Evolutionary conservation across 768 basidiomycete genomes (phyloP).

Genomic region (Tricholoma matsutake): DNA sequence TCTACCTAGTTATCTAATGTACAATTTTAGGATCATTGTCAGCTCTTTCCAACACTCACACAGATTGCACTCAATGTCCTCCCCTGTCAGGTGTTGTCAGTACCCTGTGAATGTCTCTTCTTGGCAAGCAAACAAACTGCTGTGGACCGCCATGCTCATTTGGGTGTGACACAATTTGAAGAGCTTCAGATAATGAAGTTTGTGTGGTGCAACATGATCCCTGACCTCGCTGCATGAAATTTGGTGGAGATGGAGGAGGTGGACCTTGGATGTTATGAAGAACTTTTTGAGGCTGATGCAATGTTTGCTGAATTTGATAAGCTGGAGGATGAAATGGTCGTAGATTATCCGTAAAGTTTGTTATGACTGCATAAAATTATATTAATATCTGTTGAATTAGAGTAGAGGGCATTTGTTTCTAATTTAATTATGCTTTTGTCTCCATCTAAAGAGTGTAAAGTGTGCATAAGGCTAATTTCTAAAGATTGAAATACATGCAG

Average conservation of each 20-base stretch:
- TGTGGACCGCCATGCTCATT: not conserved
- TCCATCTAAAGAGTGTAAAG: not conserved
- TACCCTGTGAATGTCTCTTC: too few relatives aligned
- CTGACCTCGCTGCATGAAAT: conserved; percentile 47
- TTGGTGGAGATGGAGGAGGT: conserved; percentile 3
- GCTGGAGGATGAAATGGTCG: not conserved
- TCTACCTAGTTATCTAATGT: not conserved
- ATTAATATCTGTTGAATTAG: too few relatives aligned
- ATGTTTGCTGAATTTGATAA: not conserved
- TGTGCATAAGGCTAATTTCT: not conserved
- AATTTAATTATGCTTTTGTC: not conserved
- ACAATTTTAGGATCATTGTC: not conserved
- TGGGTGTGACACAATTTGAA: not conserved
- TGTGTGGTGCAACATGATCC: not conserved
- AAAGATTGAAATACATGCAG: not conserved
- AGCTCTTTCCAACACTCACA: not conserved
- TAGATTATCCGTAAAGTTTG: not conserved
- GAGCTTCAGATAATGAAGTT: conserved; percentile 5
- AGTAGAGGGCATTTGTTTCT: too few relatives aligned
- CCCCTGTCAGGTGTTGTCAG: conserved; percentile 2
- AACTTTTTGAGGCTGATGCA: not conserved
- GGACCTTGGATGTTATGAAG: conserved; percentile 3
- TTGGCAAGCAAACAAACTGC: not conserved
- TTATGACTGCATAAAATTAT: too few relatives aligned
- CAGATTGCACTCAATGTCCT: conserved; percentile 5